Percentiles rank a stretch among this genome's conserved stretches.
These are phyloP conservation scores for Nicotiana otophora DNA, from an alignment of 257 asterid species.

Conservation along the genomic window DNA sequence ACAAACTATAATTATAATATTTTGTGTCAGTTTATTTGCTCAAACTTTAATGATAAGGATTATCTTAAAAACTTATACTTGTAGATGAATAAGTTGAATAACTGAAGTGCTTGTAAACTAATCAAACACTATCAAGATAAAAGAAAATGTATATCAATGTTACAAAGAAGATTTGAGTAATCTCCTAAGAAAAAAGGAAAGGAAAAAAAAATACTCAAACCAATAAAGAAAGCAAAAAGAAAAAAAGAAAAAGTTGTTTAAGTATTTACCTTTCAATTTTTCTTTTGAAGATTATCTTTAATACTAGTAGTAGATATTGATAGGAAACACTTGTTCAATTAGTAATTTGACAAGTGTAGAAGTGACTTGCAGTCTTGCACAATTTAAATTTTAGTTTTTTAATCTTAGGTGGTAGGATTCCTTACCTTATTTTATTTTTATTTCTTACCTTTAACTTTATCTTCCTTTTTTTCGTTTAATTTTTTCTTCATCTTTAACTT, in stretches of 20 bases:
- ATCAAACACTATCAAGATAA: background rate
- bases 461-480: background rate
- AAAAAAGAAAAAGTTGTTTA: background rate
- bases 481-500: background rate
- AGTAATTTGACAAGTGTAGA: background rate
- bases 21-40: too few species aligned
- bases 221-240: background rate
- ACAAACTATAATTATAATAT: too few species aligned
- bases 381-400: conserved; percentile 10
- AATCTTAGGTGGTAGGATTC: conserved; percentile 5
- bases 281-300: too few species aligned
- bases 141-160: too few species aligned
- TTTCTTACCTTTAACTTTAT: conserved; percentile 8
- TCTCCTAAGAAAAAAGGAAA: background rate
- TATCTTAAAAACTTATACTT: too few species aligned
- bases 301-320: background rate
- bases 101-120: too few species aligned
- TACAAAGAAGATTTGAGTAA: background rate
- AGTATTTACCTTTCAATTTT: background rate
- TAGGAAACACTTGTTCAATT: background rate
- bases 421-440: conserved; percentile 10
- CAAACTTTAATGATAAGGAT: too few species aligned
- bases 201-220: background rate
- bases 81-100: too few species aligned
- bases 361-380: conserved; percentile 34